Evolutionary conservation across 441 rosid genomes (phyloP).

Genomic region (Brassica hybrid): DNA sequence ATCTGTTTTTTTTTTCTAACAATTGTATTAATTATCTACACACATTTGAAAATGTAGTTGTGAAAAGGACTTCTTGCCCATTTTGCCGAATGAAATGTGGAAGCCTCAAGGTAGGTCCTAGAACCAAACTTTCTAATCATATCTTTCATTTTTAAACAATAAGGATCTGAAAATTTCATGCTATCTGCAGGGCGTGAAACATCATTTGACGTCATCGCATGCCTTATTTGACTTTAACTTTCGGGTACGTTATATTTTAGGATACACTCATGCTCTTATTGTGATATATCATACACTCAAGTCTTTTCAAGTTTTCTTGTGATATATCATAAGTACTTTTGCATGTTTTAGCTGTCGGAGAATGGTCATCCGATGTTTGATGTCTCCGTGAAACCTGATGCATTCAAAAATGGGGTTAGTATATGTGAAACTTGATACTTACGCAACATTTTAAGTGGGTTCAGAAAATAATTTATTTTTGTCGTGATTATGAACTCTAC

Average conservation of each 20-base stretch:
- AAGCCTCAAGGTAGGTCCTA: slow-evolving; percentile 55
- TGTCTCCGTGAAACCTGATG: slow-evolving; percentile 68
- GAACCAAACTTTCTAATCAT: background rate
- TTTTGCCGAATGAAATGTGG: slow-evolving; percentile 77
- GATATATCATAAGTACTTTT: slow-evolving; percentile 18
- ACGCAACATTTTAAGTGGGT: slow-evolving; percentile 10
- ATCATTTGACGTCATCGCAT: slow-evolving; percentile 78
- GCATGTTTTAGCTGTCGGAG: slow-evolving; percentile 55
- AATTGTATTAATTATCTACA: background rate
- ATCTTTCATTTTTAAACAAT: background rate
- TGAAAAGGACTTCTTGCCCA: slow-evolving; percentile 62
- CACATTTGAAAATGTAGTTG: slow-evolving; percentile 52
- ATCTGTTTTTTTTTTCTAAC: slow-evolving; percentile 6
- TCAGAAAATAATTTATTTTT: slow-evolving; percentile 16
- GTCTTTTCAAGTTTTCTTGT: slow-evolving; percentile 30
- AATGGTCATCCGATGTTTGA: slow-evolving; percentile 62
- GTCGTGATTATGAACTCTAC: slow-evolving; percentile 28
- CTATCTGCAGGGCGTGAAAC: slow-evolving; percentile 64
- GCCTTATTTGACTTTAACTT: slow-evolving; percentile 71
- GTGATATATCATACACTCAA: background rate
- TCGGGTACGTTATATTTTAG: slow-evolving; percentile 64
- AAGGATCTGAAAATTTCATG: background rate
- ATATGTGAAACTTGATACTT: background rate
- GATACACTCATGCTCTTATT: background rate
- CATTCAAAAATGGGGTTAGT: slow-evolving; percentile 65